Evolutionary conservation across 257 asterid genomes (phyloP).

Genomic region (Cinchona pubescens): DNA sequence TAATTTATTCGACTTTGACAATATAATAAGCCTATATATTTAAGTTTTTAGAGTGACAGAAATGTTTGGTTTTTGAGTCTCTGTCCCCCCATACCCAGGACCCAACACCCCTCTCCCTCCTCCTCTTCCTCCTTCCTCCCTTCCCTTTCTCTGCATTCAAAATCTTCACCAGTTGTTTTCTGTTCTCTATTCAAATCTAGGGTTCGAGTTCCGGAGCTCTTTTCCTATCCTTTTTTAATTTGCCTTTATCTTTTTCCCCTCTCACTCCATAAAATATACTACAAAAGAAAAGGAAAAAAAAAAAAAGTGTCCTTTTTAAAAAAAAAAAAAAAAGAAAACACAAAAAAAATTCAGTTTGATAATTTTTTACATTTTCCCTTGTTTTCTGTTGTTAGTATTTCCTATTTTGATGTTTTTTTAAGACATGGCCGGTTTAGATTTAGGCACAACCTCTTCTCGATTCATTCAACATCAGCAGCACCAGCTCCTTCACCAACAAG

Average conservation of each 20-base stretch:
- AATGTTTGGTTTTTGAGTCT: slow-evolving; percentile 8
- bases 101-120: neutral
- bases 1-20: slow-evolving; percentile 2
- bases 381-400: slow-evolving; percentile 1
- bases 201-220: slow-evolving; percentile 15
- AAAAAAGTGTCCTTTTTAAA: neutral
- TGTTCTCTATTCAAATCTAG: slow-evolving; percentile 22
- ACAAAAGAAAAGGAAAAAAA: neutral
- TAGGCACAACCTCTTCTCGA: slow-evolving; percentile 63
- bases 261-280: slow-evolving; percentile 14
- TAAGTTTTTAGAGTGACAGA: slow-evolving; percentile 23
- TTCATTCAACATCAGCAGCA: slow-evolving; percentile 49
- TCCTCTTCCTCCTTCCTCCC: neutral
- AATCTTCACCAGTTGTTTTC: slow-evolving; percentile 5
- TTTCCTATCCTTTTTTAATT: neutral
- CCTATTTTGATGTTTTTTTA: slow-evolving; percentile 4
- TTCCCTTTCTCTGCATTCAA: slow-evolving; percentile 25
- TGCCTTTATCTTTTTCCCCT: neutral
- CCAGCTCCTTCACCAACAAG: slow-evolving; percentile 38
- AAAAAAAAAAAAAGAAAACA: too few relatives aligned
- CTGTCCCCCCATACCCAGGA: slow-evolving; percentile 2
- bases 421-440: slow-evolving; percentile 71
- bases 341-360: neutral
- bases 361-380: slow-evolving; percentile 16
- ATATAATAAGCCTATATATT: slow-evolving; percentile 14